Evolutionary conservation across 352 stramenopile genomes (phyloP).

Genomic region (Phytophthora rubi): DNA sequence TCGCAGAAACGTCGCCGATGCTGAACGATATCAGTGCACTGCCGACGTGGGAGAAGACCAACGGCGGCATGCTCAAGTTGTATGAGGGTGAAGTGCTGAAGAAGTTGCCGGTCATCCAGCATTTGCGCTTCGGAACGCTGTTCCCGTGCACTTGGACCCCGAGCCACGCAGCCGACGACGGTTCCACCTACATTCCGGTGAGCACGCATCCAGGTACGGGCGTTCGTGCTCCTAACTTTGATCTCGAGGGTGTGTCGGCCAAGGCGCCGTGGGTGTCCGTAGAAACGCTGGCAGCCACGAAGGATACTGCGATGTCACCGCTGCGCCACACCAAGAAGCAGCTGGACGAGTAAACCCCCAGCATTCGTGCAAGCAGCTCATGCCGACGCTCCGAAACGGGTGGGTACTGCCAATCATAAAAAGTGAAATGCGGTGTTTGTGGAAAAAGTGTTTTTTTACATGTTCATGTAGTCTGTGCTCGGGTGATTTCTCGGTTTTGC

Average conservation of each 20-base stretch:
- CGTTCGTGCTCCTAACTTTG: slow-evolving; percentile 74
- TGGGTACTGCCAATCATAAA: slow-evolving; percentile 44
- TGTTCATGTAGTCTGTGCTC: slow-evolving; percentile 20
- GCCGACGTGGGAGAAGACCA: slow-evolving; percentile 93
- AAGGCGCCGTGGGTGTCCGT: slow-evolving; percentile 77
- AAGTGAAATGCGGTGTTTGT: slow-evolving; percentile 30
- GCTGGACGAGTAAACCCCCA: slow-evolving; percentile 32
- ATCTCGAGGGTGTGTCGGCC: slow-evolving; percentile 60
- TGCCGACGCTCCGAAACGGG: slow-evolving; percentile 32
- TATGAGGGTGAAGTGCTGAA: slow-evolving; percentile 97
- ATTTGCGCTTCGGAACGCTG: slow-evolving; percentile 97
- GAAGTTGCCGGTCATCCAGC: slow-evolving; percentile 98
- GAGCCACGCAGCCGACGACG: slow-evolving; percentile 56
- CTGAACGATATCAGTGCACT: slow-evolving; percentile 93
- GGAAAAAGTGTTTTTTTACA: slow-evolving; percentile 33
- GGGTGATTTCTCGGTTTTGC: slow-evolving; percentile 11
- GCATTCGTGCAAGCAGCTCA: slow-evolving; percentile 16
- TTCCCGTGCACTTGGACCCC: slow-evolving; percentile 88
- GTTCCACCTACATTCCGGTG: slow-evolving; percentile 58
- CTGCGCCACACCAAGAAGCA: slow-evolving; percentile 38
- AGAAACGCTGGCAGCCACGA: slow-evolving; percentile 50
- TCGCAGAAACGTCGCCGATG: slow-evolving; percentile 95
- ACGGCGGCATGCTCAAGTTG: slow-evolving; percentile 89
- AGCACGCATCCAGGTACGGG: slow-evolving; percentile 65
- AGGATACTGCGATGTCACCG: slow-evolving; percentile 63